Base-by-base conservation (phyloP, 148 eudicot genomes). In the Vaccinium macrocarpon region DNA sequence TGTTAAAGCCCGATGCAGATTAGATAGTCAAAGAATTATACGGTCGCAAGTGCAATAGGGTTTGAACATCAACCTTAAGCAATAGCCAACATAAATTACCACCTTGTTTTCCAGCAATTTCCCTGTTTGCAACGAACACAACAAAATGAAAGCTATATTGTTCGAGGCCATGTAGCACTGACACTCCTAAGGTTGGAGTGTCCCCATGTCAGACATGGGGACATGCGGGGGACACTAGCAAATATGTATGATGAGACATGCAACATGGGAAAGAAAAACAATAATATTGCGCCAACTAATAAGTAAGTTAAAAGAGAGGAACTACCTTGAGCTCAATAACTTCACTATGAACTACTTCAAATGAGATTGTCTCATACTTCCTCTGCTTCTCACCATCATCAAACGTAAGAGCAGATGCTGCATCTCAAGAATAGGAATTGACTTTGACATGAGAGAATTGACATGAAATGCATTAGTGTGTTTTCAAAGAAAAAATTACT, bases 351-450 rank as follows among this genome's bases (percentile, higher is more conserved):
- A 97, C 81, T 90, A 93, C 96, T 78, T 90, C 56, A 82, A 97
- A 95, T 84, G 97, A 92, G 84, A 97, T 88, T 56, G 88, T 85
- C 49, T 89, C 83, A 84, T 92, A 97, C 71, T 79, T 91, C 84
- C 82, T 85, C 83, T 92, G 92, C 88, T 97, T 97, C 87, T 91
- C 94, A 27, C 23, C 56, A 81, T 95, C 91, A 61, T 93, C 97
- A 87, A 92, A 97, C 46, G 81, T 82, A 76, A 97, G 95, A 35
- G 85, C 79, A 50, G 97, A 97, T 84, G 99, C 99, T 97, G 95
- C 90, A 92, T 81, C 38, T 66, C 72, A 66, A n/a, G 79, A 56
- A 88, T 79, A 55, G 78, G 71, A 55, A 78, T 50, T 68, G 46
- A 62, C 38, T 82, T 72, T 57, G 76, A 76, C 70, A 74, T 29